Evolutionary conservation across 371 early-diverging fungal species (phyloP), one percentile per base, ranked within the genome.

Genomic region (Encephalitozoon intestinalis): DNA sequence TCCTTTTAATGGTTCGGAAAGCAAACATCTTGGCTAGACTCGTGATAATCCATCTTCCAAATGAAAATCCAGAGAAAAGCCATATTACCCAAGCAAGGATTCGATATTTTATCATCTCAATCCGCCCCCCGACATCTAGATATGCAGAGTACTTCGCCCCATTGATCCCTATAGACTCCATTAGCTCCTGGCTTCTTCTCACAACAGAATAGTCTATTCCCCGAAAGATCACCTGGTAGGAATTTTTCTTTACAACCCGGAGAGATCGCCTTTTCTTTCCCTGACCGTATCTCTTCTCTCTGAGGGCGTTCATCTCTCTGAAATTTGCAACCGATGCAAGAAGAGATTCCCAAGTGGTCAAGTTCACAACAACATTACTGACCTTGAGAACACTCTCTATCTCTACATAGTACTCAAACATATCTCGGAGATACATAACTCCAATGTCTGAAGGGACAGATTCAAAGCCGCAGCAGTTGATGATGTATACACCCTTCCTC

Each of bases 401-500:
- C 18, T 76, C 73, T 7, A 30, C 34, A 9, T 54, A 34, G 4
- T 54, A 34, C 8, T 77, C 70, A 51, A 70, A 64, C 87, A 87
- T 86, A 46, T 63, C 40, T 12, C 63, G 50, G 0, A 80, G 31
- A 31, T 53, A 51, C 12, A 76, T 68, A 21, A 54, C 86, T 30
- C 91, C 90, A 7, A 92, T 77, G 71, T 92, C 92, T 15, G 89
- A 87, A 0, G 91, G 91, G 8, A 94, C 86, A 25, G 91, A 91
- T 82, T 94, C 94, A 83, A 94, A 93, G 0, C 94, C 94, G 83
- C 92, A 92, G 3, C 87, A 84, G 30, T 92, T 89, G 1, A 92
- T 89, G 68, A 94, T 87, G 63, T 88, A 83, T 4, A 90, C 87
- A 28, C 87, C 84, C 30, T 87, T 88, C 34, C 83, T 82, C 39